Conservation (phyloP, 176 grass and related monocot genomes). For the Rhipidocladum racemiflorum region DNA sequence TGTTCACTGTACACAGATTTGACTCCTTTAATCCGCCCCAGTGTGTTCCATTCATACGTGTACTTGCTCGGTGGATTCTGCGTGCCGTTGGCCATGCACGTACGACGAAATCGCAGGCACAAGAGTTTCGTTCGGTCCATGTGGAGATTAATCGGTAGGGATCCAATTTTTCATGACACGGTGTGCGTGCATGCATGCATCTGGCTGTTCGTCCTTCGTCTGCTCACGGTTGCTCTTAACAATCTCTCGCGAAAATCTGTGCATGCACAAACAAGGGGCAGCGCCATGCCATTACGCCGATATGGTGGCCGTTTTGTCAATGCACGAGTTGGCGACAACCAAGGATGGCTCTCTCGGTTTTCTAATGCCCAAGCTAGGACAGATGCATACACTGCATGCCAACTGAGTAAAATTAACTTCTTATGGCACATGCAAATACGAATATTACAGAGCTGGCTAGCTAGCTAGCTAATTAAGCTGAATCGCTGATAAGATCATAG, state of each 20-base stretch:
- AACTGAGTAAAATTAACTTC: not conserved
- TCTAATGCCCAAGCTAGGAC: not conserved
- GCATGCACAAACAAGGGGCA: not conserved
- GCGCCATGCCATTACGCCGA: not conserved
- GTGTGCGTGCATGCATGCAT: not conserved
- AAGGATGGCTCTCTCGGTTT: not conserved
- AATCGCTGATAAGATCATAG: not conserved
- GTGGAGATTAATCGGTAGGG: not conserved
- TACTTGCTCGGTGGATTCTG: slow-evolving; percentile 16
- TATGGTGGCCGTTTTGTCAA: slow-evolving; percentile 22
- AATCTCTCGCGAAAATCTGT: not conserved
- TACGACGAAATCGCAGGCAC: not conserved
- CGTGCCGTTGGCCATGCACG: not conserved
- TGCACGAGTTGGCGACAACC: not conserved
- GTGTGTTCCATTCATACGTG: not conserved
- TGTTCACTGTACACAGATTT: not conserved
- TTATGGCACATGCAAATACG: slow-evolving; percentile 28
- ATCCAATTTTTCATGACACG: not conserved
- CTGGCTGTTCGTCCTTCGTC: not conserved
- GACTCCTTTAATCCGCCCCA: not conserved
- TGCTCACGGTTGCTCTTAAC: slow-evolving; percentile 20
- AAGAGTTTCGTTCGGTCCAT: not conserved
- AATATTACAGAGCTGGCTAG: not conserved
- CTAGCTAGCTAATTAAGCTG: not conserved
- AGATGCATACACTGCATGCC: not conserved